Base-by-base conservation (phyloP, 805 yeast genomes). In the Metschnikowia dekortorum region DNA sequence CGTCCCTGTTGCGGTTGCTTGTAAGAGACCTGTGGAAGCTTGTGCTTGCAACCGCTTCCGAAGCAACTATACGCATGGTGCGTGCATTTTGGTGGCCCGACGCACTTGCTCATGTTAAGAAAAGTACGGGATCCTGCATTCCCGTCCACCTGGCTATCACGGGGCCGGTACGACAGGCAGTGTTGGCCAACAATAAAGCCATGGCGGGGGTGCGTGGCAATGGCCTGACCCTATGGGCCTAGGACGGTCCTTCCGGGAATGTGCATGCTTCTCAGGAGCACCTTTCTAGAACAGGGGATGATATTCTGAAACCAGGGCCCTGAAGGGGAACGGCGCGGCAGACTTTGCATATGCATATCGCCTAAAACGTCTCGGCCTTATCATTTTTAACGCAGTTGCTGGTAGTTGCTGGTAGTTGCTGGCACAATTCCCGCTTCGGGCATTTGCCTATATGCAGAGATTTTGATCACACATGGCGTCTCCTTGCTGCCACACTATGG, bases 21-120 rank as follows among this genome's bases (percentile, higher is more conserved):
- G 7, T 33, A 4, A 7, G 8, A 2, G 6, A 2, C n/a, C 3
- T 33, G 36, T n/a, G 16, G 16, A 33, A 28, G 31, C n/a, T 8
- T n/a, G 3, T n/a, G 30, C 13, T 18, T 13, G 18, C 8, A n/a
- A 9, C n/a, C 8, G 18, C 8, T 14, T 7, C 26, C 8, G n/a
- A 13, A 42, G 45, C 38, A 42, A 42, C 10, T 42, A 42, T 42
- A 42, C 31, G 38, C 32, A 42, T 22, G 38, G 32, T 7, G 45
- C n/a, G 31, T 42, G 38, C 38, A 42, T 33, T 16, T 22, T 22
- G 34, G 4, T 42, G 14, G 7, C n/a, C 38, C 18, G 45, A 33
- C 38, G 37, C 36, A n/a, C 11, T 8, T 13, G 18, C 29, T 16
- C 30, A 28, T 32, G 18, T 42, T 3, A 33, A 42, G 45, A 42